phyloP scores from a whole-genome alignment of 2,329 filamentous ascomycete genomes.

The Harringtonia lauricola region DNA sequence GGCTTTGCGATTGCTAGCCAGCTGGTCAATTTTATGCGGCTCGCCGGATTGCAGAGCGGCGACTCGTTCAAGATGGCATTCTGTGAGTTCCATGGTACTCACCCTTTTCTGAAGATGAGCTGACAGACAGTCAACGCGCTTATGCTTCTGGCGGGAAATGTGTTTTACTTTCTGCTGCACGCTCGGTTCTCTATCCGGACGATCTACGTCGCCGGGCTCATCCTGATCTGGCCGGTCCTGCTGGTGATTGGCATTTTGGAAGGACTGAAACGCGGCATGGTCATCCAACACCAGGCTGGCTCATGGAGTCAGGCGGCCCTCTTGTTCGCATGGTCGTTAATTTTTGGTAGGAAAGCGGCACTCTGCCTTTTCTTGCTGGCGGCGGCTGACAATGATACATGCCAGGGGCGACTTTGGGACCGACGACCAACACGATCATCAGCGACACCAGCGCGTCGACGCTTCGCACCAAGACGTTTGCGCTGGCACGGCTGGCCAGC shows the following conservation, averaged over 20 bases:
- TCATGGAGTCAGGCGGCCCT: conserved; percentile 29
- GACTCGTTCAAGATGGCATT: conserved; percentile 27
- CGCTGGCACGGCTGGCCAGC: conserved; percentile 10
- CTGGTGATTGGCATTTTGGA: conserved; percentile 31
- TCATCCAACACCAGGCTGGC: conserved; percentile 14
- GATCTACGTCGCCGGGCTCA: conserved; percentile 26
- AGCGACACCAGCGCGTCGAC: conserved; percentile 10
- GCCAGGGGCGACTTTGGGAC: conserved; percentile 9
- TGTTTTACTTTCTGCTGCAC: conserved; percentile 28
- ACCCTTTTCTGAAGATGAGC: neutral
- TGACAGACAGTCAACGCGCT: conserved; percentile 9
- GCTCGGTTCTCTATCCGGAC: conserved; percentile 31
- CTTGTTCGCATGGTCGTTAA: conserved; percentile 29
- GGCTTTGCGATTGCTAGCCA: conserved; percentile 26
- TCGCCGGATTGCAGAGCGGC: conserved; percentile 22
- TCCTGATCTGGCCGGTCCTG: conserved; percentile 21
- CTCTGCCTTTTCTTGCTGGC: neutral
- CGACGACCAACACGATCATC: conserved; percentile 12
- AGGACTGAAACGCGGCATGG: conserved; percentile 20
- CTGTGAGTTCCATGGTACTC: conserved; percentile 5
- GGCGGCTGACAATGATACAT: neutral
- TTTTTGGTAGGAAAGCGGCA: conserved; percentile 5
- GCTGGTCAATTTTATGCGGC: conserved; percentile 13
- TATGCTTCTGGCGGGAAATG: conserved; percentile 25
- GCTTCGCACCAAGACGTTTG: conserved; percentile 12